Base-by-base conservation (phyloP, 306 rosid species). In the Citrullus mucosospermus region DNA sequence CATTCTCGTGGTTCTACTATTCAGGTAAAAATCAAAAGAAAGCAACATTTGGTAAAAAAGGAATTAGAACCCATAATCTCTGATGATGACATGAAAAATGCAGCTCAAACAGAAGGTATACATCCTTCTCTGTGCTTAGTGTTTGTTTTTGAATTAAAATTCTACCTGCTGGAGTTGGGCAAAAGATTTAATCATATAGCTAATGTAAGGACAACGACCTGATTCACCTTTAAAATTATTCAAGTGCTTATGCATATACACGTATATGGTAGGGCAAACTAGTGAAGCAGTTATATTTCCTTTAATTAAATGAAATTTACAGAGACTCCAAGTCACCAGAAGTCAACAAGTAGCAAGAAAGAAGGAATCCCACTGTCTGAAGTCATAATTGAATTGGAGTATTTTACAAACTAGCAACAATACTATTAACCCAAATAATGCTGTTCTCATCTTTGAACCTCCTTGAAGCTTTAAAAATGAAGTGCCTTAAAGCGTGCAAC, bases 1-100 rank as follows among this genome's bases (percentile, higher is more conserved):
- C 11, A 17, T 38, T 77, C 39, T 14, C 57, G 20, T 78, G 17
- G 34, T 41, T 80, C 56, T 50, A 75, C 41, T 48, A 18, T 79
- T 36, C 88, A 89, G 90, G 83, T 85, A 22, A 83, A 87, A 85
- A 89, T 87, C 36, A 87, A 85, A 88, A 89, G 88, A 79, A 85
- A 75, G 84, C 86, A 83, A 54, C 85, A 83, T 66, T 78, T 87
- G 85, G 87, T 79, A 5, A 85, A 78, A 71, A 89, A 87, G 82
- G 88, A 82, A 62, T 78, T 87, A 62, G 93, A 85, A 61, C 84
- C 89, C 48, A 80, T 89, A 63, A 75, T 89, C 81, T 76, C 86
- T 18, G 67, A 5, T 0, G 90, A 87, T 50, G 90, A 89, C 84
- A 61, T 85, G 90, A 82, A 78, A 80, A 82, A 53, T 82, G 93